Evolutionary conservation across 2,329 filamentous ascomycete species (phyloP).

Genomic region (Hypoxylon sp.): DNA sequence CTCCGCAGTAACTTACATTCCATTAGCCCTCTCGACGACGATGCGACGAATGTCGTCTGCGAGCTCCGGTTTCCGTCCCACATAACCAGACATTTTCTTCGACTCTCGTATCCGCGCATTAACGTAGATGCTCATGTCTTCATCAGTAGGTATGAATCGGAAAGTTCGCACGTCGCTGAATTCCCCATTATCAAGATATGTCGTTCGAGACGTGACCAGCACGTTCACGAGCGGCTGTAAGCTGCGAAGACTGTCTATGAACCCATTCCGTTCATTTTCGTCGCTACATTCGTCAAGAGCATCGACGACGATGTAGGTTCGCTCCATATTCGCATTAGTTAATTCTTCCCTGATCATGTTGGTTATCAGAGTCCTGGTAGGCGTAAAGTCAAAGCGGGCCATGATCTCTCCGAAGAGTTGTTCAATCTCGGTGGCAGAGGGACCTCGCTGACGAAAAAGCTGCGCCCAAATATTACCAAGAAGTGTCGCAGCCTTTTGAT

Average conservation of each 20-base stretch:
- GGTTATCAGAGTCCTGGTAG: slow-evolving; percentile 27
- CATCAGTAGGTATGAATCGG: slow-evolving; percentile 29
- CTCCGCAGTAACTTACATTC: slow-evolving; percentile 25
- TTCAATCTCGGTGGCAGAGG: slow-evolving; percentile 34
- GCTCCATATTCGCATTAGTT: slow-evolving; percentile 20
- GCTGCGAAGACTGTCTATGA: slow-evolving; percentile 34
- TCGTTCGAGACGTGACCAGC: slow-evolving; percentile 34
- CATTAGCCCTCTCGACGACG: slow-evolving; percentile 37
- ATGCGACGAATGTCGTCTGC: slow-evolving; percentile 28
- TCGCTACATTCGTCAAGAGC: slow-evolving; percentile 37
- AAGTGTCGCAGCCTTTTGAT: slow-evolving; percentile 33
- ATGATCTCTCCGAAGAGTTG: slow-evolving; percentile 33
- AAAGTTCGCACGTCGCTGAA: slow-evolving; percentile 28
- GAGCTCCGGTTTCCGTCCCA: slow-evolving; percentile 26
- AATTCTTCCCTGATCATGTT: slow-evolving; percentile 36
- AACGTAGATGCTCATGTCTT: slow-evolving; percentile 41
- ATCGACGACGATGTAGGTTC: slow-evolving; percentile 33
- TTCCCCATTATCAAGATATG: slow-evolving; percentile 21
- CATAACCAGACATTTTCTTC: slow-evolving; percentile 33
- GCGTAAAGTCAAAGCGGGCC: slow-evolving; percentile 33
- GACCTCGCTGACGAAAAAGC: slow-evolving; percentile 33
- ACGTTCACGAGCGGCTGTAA: slow-evolving; percentile 35
- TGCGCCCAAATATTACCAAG: slow-evolving; percentile 40
- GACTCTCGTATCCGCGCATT: slow-evolving; percentile 32
- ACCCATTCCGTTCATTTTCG: slow-evolving; percentile 35